A percentile compares a stretch with the other conserved stretches of the same genome.
Conservation (phyloP, 805 yeast genomes). For the Candida ascalaphidarum region DNA sequence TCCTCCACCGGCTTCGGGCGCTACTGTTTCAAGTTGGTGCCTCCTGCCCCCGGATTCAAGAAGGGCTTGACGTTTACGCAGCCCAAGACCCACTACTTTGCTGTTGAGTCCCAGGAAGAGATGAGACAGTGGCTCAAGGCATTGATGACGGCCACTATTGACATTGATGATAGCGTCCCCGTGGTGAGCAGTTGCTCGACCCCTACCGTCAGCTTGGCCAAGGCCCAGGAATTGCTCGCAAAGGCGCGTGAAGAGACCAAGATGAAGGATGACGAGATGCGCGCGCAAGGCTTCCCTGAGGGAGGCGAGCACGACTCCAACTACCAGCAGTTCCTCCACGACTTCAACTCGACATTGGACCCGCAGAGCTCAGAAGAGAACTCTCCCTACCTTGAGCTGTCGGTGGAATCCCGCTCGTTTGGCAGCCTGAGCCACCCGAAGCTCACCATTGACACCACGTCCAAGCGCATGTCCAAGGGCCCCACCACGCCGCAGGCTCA, state of each 20-base stretch:
- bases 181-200: constrained; percentile 88
- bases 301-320: constrained; percentile 1
- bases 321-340: constrained; percentile 5
- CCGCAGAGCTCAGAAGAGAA: no score
- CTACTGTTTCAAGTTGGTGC: constrained; percentile 83
- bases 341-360: constrained; percentile 9
- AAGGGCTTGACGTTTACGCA: constrained; percentile 95
- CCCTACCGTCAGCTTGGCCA: constrained; percentile 84
- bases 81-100: constrained; percentile 92
- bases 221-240: constrained; percentile 79
- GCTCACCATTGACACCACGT: constrained; percentile 23
- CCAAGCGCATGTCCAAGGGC: constrained; percentile 10
- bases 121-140: constrained; percentile 96
- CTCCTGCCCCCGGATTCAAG: constrained; percentile 96
- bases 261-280: constrained; percentile 40
- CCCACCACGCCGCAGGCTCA: constrained; percentile 31
- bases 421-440: constrained; percentile 11
- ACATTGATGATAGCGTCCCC: constrained; percentile 86
- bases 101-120: constrained; percentile 85
- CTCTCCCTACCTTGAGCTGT: constrained; percentile 22
- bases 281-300: constrained; percentile 25
- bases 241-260: constrained; percentile 73
- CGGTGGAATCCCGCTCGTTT: constrained; percentile 19
- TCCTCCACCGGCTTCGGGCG: constrained; percentile 93
- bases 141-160: constrained; percentile 91